Percentiles rank a stretch among this genome's conserved stretches.
These are phyloP conservation scores for Neohortaea acidophila DNA, from an alignment of 495 filamentous ascomycete species.

Conservation along the genomic window DNA sequence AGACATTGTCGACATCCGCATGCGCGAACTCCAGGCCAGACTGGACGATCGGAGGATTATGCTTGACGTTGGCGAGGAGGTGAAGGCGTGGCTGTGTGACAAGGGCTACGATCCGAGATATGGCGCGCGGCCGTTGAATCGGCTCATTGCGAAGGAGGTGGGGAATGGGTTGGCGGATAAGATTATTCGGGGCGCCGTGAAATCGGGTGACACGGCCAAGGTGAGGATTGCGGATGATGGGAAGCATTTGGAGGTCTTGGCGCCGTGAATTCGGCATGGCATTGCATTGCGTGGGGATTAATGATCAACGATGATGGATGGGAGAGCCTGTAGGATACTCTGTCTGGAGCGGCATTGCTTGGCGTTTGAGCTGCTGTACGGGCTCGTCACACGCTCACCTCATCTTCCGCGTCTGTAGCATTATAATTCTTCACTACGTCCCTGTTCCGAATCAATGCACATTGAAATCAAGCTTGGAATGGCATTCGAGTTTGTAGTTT, in stretches of 20 bases:
- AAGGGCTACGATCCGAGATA: constrained; percentile 81
- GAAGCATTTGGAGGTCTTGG: constrained; percentile 28
- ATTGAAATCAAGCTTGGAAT: too few species aligned
- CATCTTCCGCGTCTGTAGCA: too few species aligned
- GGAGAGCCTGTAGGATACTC: too few species aligned
- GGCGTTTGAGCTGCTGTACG: too few species aligned
- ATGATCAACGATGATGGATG: background rate
- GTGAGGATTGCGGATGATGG: constrained; percentile 47
- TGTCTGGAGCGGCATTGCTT: too few species aligned
- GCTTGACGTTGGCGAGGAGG: constrained; percentile 51
- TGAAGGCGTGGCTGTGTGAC: constrained; percentile 73
- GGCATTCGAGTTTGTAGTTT: too few species aligned
- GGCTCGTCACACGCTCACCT: too few species aligned
- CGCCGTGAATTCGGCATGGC: constrained; percentile 2
- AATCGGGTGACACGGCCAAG: constrained; percentile 52
- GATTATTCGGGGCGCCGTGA: constrained; percentile 76
- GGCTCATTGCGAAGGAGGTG: constrained; percentile 76
- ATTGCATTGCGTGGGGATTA: too few species aligned
- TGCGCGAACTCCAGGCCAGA: constrained; percentile 69
- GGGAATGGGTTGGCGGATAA: constrained; percentile 77
- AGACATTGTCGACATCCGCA: constrained; percentile 85
- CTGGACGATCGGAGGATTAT: constrained; percentile 75
- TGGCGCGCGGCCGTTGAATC: constrained; percentile 84
- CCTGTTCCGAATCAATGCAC: too few species aligned
- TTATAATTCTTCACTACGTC: too few species aligned